Base-by-base conservation (phyloP, 805 yeast genomes). In the Saturnispora serradocipensis region DNA sequence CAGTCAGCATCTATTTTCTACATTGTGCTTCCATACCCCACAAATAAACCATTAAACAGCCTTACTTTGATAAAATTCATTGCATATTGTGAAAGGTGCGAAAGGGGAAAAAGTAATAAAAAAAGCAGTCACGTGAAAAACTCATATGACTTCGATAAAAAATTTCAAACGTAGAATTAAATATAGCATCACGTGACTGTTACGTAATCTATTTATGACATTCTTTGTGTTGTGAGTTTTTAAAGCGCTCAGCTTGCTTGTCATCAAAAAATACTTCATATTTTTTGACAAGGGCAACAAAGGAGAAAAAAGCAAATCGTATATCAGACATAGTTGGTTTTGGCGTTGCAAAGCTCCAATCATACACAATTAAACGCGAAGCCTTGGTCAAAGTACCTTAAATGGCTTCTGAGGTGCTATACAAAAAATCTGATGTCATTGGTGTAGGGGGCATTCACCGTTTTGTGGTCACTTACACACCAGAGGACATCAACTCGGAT, bases 381-480 rank as follows among this genome's bases (percentile, higher is more conserved):
- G 4, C 4, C 11, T 9, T 7, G 11, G 28, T 36, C 25, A 28
- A 44, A 34, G 13, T 49, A 48, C 43, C 36, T 46, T 42, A 48
- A 56, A 16, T 35, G 44, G n/a, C 16, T 15, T 16, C n/a, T 18
- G 7, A 34, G 15, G 36, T 63, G 25, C 48, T 62, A 11, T 64
- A 60, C 45, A 54, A 64, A 28, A 54, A 59, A 27, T 59, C 60
- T 22, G 59, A 58, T 27, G 61, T 78, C 1, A 71, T 82, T 15
- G 78, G 77, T 56, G 74, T 81, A 1, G 88, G 88, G 0, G 82
- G 81, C 54, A 61, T 80, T 1, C 77, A 81, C 53, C 66, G 88
- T 24, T 83, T 75, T 61, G 63, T 72, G 4, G 67, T 84, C 20
- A 69, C 72, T 4, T 83, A 77, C 55, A 68, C 73, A 3, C 55